Evolutionary conservation across 306 rosid genomes (phyloP).

Genomic region (Rosa persica): DNA sequence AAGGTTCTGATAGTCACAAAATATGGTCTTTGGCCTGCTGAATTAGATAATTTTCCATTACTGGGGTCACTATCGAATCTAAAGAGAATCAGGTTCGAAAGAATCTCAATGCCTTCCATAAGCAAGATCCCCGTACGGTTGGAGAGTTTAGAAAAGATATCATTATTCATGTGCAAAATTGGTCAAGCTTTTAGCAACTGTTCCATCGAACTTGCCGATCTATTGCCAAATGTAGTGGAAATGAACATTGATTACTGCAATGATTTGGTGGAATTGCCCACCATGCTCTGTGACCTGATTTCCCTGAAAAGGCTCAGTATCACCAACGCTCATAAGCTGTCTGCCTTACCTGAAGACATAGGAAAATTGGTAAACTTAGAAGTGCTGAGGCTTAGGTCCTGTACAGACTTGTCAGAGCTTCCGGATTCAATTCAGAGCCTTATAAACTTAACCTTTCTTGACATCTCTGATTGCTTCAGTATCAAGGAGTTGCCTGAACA

Average conservation of each 20-base stretch:
- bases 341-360: conserved; percentile 42
- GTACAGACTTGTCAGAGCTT: conserved; percentile 41
- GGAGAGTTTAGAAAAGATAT: conserved; percentile 43
- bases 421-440: conserved; percentile 43
- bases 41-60: conserved; percentile 34
- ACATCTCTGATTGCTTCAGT: conserved; percentile 50
- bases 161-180: conserved; percentile 57
- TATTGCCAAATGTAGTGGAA: conserved; percentile 50
- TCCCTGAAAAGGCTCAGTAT: conserved; percentile 48
- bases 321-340: conserved; percentile 56
- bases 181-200: conserved; percentile 32
- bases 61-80: conserved; percentile 34
- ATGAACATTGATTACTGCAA: conserved; percentile 54
- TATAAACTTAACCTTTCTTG: conserved; percentile 34
- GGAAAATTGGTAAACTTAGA: conserved; percentile 43
- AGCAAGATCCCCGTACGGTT: conserved; percentile 19
- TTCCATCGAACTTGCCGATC: conserved; percentile 22
- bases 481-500: conserved; percentile 42
- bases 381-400: conserved; percentile 48
- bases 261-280: conserved; percentile 45
- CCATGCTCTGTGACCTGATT: conserved; percentile 25
- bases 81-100: conserved; percentile 52
- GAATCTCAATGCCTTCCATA: conserved; percentile 39
- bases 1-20: conserved; percentile 38
- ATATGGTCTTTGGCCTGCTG: conserved; percentile 33